These are phyloP conservation scores for Letharia lupina DNA, from an alignment of 495 filamentous ascomycete species.

Conservation along the genomic window DNA sequence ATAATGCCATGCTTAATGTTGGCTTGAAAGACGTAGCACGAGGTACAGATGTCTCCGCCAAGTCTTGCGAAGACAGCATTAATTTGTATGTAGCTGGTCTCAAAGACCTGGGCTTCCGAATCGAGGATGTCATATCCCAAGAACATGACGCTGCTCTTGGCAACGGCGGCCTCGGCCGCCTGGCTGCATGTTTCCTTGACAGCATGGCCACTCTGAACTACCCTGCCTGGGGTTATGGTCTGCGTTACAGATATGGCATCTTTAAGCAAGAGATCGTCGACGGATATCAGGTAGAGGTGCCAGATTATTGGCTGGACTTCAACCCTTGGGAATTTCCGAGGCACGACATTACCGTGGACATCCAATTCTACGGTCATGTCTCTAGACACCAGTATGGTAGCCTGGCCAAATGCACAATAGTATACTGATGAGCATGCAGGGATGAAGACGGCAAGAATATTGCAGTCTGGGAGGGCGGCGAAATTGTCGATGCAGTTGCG, in stretches of 20 bases:
- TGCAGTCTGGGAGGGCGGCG: slow-evolving; percentile 80
- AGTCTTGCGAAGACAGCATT: neutral
- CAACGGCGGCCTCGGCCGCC: slow-evolving; percentile 88
- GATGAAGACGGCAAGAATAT: slow-evolving; percentile 67
- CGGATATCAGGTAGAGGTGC: slow-evolving; percentile 94
- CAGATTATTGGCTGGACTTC: slow-evolving; percentile 98
- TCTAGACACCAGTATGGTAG: slow-evolving; percentile 48
- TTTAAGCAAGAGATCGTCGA: slow-evolving; percentile 99
- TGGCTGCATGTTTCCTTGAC: slow-evolving; percentile 95
- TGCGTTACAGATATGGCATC: slow-evolving; percentile 94
- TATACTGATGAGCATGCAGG: slow-evolving; percentile 27
- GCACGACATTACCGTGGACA: slow-evolving; percentile 88
- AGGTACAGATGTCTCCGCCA: slow-evolving; percentile 39
- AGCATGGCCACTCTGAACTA: slow-evolving; percentile 90
- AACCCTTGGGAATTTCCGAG: slow-evolving; percentile 98
- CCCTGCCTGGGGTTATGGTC: slow-evolving; percentile 92
- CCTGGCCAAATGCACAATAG: neutral
- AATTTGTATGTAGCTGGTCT: slow-evolving; percentile 55
- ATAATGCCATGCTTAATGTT: slow-evolving; percentile 97
- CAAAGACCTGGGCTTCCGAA: slow-evolving; percentile 81
- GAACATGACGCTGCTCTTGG: slow-evolving; percentile 95
- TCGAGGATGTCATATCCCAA: slow-evolving; percentile 91
- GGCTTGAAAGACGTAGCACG: slow-evolving; percentile 77
- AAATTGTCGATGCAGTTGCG: slow-evolving; percentile 85
- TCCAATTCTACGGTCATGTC: slow-evolving; percentile 90